Evolutionary conservation across 1,139 yeast species (phyloP), one percentile per base, ranked within the genome.

Genomic region (Tardiomyces depauwii): DNA sequence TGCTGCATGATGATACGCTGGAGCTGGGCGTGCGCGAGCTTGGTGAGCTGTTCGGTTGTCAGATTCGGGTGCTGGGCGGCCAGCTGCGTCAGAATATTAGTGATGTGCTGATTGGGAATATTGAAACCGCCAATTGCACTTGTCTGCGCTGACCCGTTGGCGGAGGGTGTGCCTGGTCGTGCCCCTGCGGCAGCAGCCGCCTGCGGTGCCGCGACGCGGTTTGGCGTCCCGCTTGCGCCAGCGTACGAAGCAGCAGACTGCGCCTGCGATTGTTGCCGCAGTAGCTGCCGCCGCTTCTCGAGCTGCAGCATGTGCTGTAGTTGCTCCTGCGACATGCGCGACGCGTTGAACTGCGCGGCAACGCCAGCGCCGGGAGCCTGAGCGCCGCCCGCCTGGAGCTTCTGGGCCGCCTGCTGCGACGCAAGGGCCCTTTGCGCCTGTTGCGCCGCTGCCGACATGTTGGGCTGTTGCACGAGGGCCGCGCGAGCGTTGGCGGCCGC

Each of bases 31-130:
- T 84, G 85, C 0, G 89, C 89, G 50, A 80, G 66, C 54, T 79
- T 77, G 0, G 86, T 79, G 1, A 82, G 88, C 55, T 82, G 87
- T 48, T 80, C 85, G 51, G 80, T 79, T 2, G 82, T 70, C 57
- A 81, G 67, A 27, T 73, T 74, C 1, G 93, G 93, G 57, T 83
- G 77, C 57, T 81, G 82, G 18, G 74, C 70, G 54, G 80, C 84
- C 47, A 82, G 80, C 45, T 82, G 81, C 51, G 75, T 78, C 49
- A 83, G 77, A 44, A 83, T 73, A 1, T 84, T 82, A 7, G 85
- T 74, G 2, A 82, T 82, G 56, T 82, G 89, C 42, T 57, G 61
- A 43, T 46, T 54, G 38, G 43, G 53, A 46, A 45, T 43, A 19
- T 43, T 42, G 39, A 45, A 42, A 16, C 25, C 25, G 25, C 25